Evolutionary conservation across 1,284 basidiomycete genomes (phyloP).

Genomic region (Ceratobasidium sp.): DNA sequence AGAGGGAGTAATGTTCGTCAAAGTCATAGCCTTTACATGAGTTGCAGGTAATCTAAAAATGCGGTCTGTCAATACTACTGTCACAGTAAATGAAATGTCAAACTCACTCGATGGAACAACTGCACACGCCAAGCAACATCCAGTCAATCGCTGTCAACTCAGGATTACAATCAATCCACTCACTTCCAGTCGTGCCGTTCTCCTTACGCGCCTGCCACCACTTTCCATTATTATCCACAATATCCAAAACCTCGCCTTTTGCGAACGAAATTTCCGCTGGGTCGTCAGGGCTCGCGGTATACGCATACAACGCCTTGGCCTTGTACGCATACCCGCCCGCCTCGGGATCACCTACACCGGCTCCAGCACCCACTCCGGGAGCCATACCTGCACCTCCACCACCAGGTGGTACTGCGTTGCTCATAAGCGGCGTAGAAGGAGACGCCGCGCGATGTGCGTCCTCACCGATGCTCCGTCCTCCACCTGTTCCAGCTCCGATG

Average conservation of each 20-base stretch:
- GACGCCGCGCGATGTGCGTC: conserved; percentile 39
- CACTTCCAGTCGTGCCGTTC: conserved; percentile 81
- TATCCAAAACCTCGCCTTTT: conserved; percentile 94
- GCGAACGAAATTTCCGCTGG: conserved; percentile 95
- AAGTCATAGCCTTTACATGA: conserved; percentile 40
- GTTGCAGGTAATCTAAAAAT: conserved; percentile 47
- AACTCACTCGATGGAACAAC: conserved; percentile 47
- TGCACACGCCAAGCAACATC: conserved; percentile 19
- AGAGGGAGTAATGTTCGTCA: background rate
- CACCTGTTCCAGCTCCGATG: conserved; percentile 38
- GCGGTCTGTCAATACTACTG: background rate
- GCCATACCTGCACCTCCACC: conserved; percentile 7
- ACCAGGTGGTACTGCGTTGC: conserved; percentile 40
- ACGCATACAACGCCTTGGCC: conserved; percentile 89
- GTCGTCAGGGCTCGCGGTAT: conserved; percentile 92
- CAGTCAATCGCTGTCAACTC: background rate
- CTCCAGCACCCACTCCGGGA: conserved; percentile 27
- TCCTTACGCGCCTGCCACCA: conserved; percentile 95
- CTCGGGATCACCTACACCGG: conserved; percentile 30
- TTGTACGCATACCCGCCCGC: conserved; percentile 68
- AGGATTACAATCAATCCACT: conserved; percentile 47
- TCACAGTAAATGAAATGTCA: background rate
- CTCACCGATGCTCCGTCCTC: conserved; percentile 33
- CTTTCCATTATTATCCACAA: conserved; percentile 92
- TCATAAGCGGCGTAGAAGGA: conserved; percentile 46